Percentiles rank a stretch among this genome's conserved stretches.
Conservation (phyloP, 2,329 filamentous ascomycete genomes). For the Aspergillus piperis region DNA sequence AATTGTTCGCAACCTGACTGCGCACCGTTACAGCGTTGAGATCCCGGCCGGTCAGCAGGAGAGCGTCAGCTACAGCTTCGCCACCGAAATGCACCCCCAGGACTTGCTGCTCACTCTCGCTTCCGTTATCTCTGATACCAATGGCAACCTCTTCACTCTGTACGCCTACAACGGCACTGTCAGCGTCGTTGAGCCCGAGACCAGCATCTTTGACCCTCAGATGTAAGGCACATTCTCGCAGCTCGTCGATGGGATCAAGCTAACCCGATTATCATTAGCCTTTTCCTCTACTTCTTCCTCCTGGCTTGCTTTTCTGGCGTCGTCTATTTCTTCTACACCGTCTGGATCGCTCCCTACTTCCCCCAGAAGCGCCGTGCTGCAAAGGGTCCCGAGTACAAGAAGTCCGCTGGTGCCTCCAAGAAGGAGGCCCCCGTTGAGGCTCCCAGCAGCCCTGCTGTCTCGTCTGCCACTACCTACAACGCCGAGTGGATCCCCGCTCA, state of each 20-base stretch:
- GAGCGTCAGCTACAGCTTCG: constrained; percentile 78
- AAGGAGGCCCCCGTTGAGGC: constrained; percentile 69
- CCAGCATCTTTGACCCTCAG: constrained; percentile 90
- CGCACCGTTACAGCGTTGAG: constrained; percentile 69
- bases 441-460: constrained; percentile 68
- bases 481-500: constrained; percentile 90
- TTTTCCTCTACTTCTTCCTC: constrained; percentile 97
- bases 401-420: constrained; percentile 63
- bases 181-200: constrained; percentile 84
- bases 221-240: constrained; percentile 61
- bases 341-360: constrained; percentile 95
- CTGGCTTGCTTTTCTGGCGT: constrained; percentile 74
- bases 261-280: constrained; percentile 55
- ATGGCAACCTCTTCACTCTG: constrained; percentile 72
- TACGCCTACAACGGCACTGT: constrained; percentile 80
- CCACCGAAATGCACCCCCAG: constrained; percentile 88
- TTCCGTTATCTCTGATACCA: constrained; percentile 69
- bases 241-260: background rate
- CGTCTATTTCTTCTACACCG: constrained; percentile 96
- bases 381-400: constrained; percentile 67
- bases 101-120: constrained; percentile 77
- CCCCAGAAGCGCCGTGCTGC: constrained; percentile 70
- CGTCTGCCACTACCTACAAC: constrained; percentile 75
- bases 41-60: constrained; percentile 76
- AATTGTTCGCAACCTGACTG: constrained; percentile 83